phyloP scores from a whole-genome alignment of 2,329 filamentous ascomycete genomes.

The Pseudopyricularia javanii region DNA sequence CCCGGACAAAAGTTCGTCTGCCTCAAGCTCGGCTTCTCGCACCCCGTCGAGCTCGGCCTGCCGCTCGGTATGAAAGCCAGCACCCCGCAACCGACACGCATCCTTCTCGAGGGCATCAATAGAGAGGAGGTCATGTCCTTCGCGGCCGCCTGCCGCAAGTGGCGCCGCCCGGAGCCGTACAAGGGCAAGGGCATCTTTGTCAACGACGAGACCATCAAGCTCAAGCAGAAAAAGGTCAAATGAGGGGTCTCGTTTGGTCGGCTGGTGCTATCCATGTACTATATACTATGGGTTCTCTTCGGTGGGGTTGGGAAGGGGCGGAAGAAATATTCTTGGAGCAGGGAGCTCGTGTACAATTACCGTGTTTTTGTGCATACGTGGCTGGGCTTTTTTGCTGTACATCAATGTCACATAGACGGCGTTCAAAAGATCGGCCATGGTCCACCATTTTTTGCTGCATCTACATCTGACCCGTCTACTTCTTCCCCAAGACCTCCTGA shows the following conservation, averaged over 20 bases:
- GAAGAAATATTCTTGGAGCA: neutral
- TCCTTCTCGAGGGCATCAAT: constrained; percentile 78
- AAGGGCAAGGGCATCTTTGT: constrained; percentile 99
- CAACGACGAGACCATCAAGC: constrained; percentile 91
- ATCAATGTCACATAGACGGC: neutral
- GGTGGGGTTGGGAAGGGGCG: no score
- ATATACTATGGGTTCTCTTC: neutral
- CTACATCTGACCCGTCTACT: neutral
- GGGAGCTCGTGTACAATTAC: neutral
- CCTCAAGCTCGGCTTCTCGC: constrained; percentile 91
- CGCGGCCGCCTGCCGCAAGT: constrained; percentile 75
- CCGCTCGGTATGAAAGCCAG: constrained; percentile 75
- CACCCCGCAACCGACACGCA: constrained; percentile 80
- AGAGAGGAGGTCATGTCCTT: constrained; percentile 83
- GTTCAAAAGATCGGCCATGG: neutral
- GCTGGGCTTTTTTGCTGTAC: neutral
- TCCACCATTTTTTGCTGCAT: no score
- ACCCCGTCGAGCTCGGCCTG: constrained; percentile 82
- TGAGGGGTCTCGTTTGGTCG: constrained; percentile 27
- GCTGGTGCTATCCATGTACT: constrained; percentile 1
- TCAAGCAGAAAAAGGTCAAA: constrained; percentile 98
- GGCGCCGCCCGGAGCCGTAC: constrained; percentile 91
- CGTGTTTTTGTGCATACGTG: neutral
- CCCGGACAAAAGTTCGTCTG: constrained; percentile 80
- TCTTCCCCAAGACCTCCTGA: constrained; percentile 53